Base-by-base conservation (phyloP, 2,329 filamentous ascomycete genomes). In the Claviceps citrina region DNA sequence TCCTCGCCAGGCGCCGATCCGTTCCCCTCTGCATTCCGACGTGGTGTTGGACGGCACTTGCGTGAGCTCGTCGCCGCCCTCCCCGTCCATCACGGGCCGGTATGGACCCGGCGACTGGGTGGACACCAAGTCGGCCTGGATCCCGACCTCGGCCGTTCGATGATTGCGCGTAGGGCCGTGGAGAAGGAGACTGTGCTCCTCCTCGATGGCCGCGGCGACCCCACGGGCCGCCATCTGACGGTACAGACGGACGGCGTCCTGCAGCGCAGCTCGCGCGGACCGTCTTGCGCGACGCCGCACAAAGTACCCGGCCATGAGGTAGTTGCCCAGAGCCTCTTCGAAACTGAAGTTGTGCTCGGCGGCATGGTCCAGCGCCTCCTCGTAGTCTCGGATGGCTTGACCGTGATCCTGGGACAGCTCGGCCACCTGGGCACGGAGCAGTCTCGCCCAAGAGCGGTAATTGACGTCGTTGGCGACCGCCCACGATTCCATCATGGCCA, bases 261-360 rank as follows among this genome's bases (percentile, higher is more conserved):
- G 68, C 13, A 87, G 61, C 1, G 79, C 71, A n/a, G 76, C 70
- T 39, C 78, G 71, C 20, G 82, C 83, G 27, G 80, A 78, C 44
- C 83, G 65, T 30, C 74, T 68, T 3, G 80, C 77, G 10, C 71
- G 70, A 45, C 71, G 67, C 12, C 81, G 67, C 39, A 83, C 65
- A 45, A 85, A 74, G 52, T 76, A 78, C 8, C 79, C 79, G 2
- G 76, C 81, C 62, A 86, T 80, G 24, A 86, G 64, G 52, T 84
- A 82, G 51, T 81, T 80, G 13, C 76, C 73, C 2, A 85, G 64
- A 0, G 78, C 82, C 54, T 86, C 80, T 44, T 87, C 82, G 37
- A 85, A 71, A 2, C 70, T 52, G 45, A 82, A 80, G 32, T 68
- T 67, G 48, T 84, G 69, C 41, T 81, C 67, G 16, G 81, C 68